Conservation (phyloP, 805 yeast species). For the Candida maesae region DNA sequence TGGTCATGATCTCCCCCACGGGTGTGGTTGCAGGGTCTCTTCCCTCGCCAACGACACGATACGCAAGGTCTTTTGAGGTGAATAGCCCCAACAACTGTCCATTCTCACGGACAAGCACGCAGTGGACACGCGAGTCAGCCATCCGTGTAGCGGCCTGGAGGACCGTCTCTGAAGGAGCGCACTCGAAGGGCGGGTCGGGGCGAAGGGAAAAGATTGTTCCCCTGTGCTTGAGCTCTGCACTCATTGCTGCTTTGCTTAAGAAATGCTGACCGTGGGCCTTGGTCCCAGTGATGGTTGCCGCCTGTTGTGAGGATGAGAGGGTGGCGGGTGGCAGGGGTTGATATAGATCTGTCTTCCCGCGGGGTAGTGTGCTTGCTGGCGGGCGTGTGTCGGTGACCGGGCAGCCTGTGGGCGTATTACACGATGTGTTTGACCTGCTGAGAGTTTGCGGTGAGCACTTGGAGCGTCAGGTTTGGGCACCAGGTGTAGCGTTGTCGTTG, state of each 20-base stretch:
- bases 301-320: too few species aligned
- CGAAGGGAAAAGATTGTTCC: constrained; percentile 23
- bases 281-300: too few species aligned
- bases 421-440: too few species aligned
- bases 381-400: too few species aligned
- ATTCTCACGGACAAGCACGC: constrained; percentile 35
- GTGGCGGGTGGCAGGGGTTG: too few species aligned
- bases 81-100: constrained; percentile 35
- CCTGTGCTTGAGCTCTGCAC: constrained; percentile 2
- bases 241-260: too few species aligned
- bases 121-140: constrained; percentile 38
- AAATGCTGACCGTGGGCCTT: too few species aligned
- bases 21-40: constrained; percentile 26
- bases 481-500: too few species aligned
- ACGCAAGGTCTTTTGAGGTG: constrained; percentile 46
- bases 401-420: background rate
- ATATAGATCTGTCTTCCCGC: too few species aligned
- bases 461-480: too few species aligned
- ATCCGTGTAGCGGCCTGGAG: constrained; percentile 33
- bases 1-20: constrained; percentile 38
- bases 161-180: constrained; percentile 32
- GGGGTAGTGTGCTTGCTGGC: too few species aligned
- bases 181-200: constrained; percentile 36
- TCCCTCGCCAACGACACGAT: constrained; percentile 35
- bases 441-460: too few species aligned